Percentiles rank a stretch among this genome's conserved stretches.
These are phyloP conservation scores for Carex pumila DNA, from an alignment of 176 grass and related monocot species.

Conservation along the genomic window DNA sequence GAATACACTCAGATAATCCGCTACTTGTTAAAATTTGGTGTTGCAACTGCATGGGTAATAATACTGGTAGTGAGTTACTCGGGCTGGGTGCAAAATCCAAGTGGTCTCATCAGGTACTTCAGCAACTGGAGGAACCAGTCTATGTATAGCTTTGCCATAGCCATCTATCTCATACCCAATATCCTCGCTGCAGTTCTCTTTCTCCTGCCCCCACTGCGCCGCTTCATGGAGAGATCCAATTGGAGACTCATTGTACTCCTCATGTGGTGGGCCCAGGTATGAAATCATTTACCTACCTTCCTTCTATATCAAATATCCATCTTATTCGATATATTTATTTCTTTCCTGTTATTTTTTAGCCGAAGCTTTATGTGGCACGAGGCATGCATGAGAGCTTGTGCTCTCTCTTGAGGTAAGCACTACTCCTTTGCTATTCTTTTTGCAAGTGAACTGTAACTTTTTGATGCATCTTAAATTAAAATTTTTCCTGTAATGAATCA, in stretches of 20 bases:
- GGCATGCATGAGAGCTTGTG: slow-evolving; percentile 82
- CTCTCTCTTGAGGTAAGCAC: slow-evolving; percentile 82
- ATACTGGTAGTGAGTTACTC: slow-evolving; percentile 65
- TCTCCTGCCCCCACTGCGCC: slow-evolving; percentile 61
- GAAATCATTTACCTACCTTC: too few species aligned
- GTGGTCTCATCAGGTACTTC: slow-evolving; percentile 71
- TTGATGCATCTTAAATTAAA: background rate
- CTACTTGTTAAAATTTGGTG: slow-evolving; percentile 69
- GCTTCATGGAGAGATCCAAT: slow-evolving; percentile 61
- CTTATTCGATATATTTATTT: background rate
- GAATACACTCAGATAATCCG: slow-evolving; percentile 61
- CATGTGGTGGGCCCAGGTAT: slow-evolving; percentile 94
- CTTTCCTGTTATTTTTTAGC: slow-evolving; percentile 37
- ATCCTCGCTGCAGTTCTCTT: slow-evolving; percentile 82
- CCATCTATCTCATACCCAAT: slow-evolving; percentile 85
- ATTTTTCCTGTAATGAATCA: slow-evolving; percentile 11
- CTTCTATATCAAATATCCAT: too few species aligned
- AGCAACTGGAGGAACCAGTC: slow-evolving; percentile 64
- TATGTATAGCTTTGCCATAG: slow-evolving; percentile 78
- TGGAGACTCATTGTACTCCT: slow-evolving; percentile 51
- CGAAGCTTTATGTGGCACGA: slow-evolving; percentile 79
- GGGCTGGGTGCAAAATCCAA: slow-evolving; percentile 74
- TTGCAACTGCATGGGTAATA: slow-evolving; percentile 84
- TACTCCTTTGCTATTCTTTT: background rate
- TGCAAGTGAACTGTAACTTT: background rate